Base-by-base conservation (phyloP, 306 rosid species). In the Medicago ruthenica region DNA sequence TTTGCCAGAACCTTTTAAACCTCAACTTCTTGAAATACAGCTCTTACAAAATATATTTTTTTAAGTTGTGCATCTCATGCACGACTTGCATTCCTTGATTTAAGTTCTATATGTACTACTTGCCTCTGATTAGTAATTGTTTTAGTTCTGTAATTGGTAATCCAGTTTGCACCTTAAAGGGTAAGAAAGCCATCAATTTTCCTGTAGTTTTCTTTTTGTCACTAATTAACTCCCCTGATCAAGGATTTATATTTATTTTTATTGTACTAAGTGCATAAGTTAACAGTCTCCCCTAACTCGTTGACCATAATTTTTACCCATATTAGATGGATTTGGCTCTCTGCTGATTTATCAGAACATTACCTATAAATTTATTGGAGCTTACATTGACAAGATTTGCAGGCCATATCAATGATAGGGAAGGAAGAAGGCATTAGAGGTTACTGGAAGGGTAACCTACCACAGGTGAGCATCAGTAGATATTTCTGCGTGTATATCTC, bases 371-470 rank as follows among this genome's bases (percentile, higher is more conserved):
- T 22, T 62, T 82, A 22, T 53, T 41, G 70, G 31, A 70, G 79
- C 80, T 74, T 71, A 58, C 59, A n/a, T 71, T 78, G 62, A 41
- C 24, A 62, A 65, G 31, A 70, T 81, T 70, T 82, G 63, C 89
- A 93, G 98, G 92, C 96, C 57, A 69, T 93, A 80, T 78, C 88
- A 69, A 61, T 82, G 75, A 88, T 93, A 65, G 96, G 96, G 87
- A 91, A 85, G 83, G 90, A 93, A 78, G 97, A 93, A 78, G 98
- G 98, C 65, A 76, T 93, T 12, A 91, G 76, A 80, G 96, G 98
- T 73, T 93, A 93, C 85, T 93, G 98, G 98, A 93, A 85, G 88
- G 98, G 88, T 86, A 89, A 87, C 83, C 98, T 93, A 74, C 98
- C 98, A 50, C 98, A 93, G 96, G 98, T 93, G 77, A 67, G 39